Evolutionary conservation across 768 basidiomycete genomes (phyloP).

Genomic region (Amanita exitialis): DNA sequence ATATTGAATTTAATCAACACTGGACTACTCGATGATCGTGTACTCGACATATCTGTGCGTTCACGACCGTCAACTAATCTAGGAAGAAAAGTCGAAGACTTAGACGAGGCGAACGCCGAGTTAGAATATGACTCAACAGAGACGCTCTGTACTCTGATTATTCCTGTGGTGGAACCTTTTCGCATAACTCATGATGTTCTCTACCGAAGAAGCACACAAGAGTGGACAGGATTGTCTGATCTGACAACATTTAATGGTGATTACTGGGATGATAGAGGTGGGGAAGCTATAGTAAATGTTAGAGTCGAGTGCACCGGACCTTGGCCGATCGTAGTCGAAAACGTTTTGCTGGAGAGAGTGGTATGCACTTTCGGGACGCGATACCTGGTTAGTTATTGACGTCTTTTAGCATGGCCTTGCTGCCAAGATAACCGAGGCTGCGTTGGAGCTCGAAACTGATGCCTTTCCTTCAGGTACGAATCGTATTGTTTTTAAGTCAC

Average conservation of each 20-base stretch:
- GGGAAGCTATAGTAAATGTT: constrained; percentile 47
- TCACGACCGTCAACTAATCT: constrained; percentile 29
- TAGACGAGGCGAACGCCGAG: constrained; percentile 13
- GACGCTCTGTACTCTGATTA: constrained; percentile 50
- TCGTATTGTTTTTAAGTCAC: not conserved
- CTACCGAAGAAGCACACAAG: constrained; percentile 36
- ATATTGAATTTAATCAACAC: constrained; percentile 52
- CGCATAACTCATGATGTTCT: constrained; percentile 38
- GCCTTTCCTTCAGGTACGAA: constrained; percentile 37
- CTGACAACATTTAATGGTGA: constrained; percentile 41
- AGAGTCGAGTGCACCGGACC: constrained; percentile 45
- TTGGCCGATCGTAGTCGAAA: constrained; percentile 44
- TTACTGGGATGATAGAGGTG: constrained; percentile 41
- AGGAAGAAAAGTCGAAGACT: constrained; percentile 11
- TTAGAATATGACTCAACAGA: constrained; percentile 32
- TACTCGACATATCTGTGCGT: constrained; percentile 75
- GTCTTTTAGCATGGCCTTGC: constrained; percentile 27
- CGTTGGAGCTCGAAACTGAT: constrained; percentile 33
- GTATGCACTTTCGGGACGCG: constrained; percentile 22
- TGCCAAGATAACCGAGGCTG: constrained; percentile 42
- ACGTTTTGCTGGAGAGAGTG: constrained; percentile 32
- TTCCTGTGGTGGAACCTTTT: constrained; percentile 62
- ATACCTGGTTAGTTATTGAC: not conserved
- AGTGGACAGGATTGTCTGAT: constrained; percentile 40
- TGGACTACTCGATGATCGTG: constrained; percentile 59